Evolutionary conservation across 2,329 filamentous ascomycete species (phyloP).

Genomic region (Fusarium sterilihyphosum): DNA sequence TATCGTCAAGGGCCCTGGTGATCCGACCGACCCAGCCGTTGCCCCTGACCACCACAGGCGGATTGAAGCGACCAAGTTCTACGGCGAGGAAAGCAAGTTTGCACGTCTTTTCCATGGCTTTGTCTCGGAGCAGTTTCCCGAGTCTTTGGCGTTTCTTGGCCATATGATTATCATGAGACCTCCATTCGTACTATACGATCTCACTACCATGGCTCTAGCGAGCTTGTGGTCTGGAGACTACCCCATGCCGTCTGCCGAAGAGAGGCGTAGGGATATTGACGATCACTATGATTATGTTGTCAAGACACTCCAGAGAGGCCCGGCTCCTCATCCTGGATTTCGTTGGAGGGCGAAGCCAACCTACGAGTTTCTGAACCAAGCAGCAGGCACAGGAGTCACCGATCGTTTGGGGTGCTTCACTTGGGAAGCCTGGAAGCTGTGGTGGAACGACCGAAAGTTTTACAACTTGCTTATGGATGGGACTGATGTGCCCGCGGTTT

Average conservation of each 20-base stretch:
- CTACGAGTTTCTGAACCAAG: constrained; percentile 52
- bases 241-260: constrained; percentile 29
- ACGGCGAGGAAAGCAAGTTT: constrained; percentile 37
- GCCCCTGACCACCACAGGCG: constrained; percentile 41
- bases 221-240: constrained; percentile 43
- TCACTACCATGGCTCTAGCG: constrained; percentile 46
- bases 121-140: constrained; percentile 46
- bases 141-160: constrained; percentile 46
- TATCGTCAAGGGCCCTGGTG: constrained; percentile 41
- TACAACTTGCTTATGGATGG: constrained; percentile 54
- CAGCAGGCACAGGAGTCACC: constrained; percentile 54
- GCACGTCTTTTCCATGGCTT: constrained; percentile 46
- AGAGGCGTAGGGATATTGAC: constrained; percentile 44
- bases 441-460: constrained; percentile 53
- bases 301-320: constrained; percentile 36
- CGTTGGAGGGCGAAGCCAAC: constrained; percentile 33
- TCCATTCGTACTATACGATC: constrained; percentile 43
- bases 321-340: constrained; percentile 40
- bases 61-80: constrained; percentile 36
- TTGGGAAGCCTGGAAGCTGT: constrained; percentile 54
- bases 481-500: constrained; percentile 50
- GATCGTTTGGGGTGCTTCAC: constrained; percentile 52
- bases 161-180: constrained; percentile 40
- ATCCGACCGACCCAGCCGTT: constrained; percentile 41
- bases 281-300: constrained; percentile 40